These are phyloP conservation scores for Hypoxylon lenormandii DNA, from an alignment of 495 filamentous ascomycete genomes.

Conservation along the genomic window DNA sequence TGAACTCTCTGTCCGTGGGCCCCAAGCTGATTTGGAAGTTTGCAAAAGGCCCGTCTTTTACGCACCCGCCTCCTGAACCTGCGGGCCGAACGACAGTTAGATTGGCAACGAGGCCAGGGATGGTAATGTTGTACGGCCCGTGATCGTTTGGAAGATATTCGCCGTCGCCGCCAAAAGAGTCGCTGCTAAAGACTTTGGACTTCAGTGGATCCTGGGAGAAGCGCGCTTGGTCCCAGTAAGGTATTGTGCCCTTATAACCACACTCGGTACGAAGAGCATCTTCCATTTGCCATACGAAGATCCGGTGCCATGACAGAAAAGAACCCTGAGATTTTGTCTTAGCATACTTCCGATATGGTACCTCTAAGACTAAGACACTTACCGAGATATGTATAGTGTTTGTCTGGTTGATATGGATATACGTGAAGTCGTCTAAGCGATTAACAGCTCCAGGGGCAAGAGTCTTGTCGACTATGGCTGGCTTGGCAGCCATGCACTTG, in stretches of 20 bases:
- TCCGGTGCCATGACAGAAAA: conserved; percentile 53
- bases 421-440: conserved; percentile 73
- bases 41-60: conserved; percentile 68
- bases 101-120: conserved; percentile 44
- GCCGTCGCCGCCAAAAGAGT: conserved; percentile 72
- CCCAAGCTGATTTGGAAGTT: conserved; percentile 30
- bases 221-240: conserved; percentile 54
- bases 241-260: conserved; percentile 50
- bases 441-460: conserved; percentile 54
- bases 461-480: conserved; percentile 58
- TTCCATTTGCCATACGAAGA: conserved; percentile 50
- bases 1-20: conserved; percentile 50
- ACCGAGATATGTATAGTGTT: conserved; percentile 68
- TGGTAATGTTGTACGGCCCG: conserved; percentile 31
- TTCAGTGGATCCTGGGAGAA: conserved; percentile 25
- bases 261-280: conserved; percentile 51
- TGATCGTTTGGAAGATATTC: conserved; percentile 60
- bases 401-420: conserved; percentile 72
- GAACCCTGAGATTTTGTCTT: conserved; percentile 16
- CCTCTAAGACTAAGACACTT: background rate
- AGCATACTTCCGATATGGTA: background rate
- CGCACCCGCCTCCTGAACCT: conserved; percentile 71
- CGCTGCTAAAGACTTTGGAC: conserved; percentile 72
- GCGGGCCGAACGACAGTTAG: conserved; percentile 52
- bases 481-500: conserved; percentile 68